Evolutionary conservation across 2,329 filamentous ascomycete species (phyloP).

Genomic region (Botrytis paeoniae): DNA sequence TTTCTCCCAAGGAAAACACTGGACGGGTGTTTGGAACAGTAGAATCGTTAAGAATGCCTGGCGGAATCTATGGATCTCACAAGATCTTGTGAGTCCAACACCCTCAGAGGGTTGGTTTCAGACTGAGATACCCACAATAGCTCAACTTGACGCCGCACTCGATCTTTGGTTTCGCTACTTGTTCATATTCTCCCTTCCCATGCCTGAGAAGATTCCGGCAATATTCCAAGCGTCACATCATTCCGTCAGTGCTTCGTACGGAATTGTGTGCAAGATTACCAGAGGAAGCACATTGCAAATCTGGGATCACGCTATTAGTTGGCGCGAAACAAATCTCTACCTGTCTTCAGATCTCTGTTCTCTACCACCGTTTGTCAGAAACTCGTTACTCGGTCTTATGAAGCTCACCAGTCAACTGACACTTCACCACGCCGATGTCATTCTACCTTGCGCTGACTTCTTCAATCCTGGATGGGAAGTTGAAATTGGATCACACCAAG

Average conservation of each 20-base stretch:
- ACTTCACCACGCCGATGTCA: slow-evolving; percentile 55
- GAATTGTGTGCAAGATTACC: slow-evolving; percentile 60
- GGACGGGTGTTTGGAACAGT: slow-evolving; percentile 47
- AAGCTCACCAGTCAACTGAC: slow-evolving; percentile 25
- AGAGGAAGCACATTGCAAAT: slow-evolving; percentile 58
- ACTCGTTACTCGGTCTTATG: slow-evolving; percentile 32
- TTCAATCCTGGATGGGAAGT: slow-evolving; percentile 64
- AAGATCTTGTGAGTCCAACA: slow-evolving; percentile 43
- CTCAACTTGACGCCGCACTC: slow-evolving; percentile 45
- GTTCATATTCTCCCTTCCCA: slow-evolving; percentile 47
- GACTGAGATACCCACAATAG: slow-evolving; percentile 45
- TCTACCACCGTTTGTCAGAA: slow-evolving; percentile 33
- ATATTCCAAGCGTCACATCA: slow-evolving; percentile 64
- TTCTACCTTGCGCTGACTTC: slow-evolving; percentile 56
- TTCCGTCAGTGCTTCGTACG: slow-evolving; percentile 58
- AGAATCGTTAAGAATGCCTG: slow-evolving; percentile 46
- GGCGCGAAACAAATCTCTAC: slow-evolving; percentile 49
- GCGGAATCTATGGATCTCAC: slow-evolving; percentile 46
- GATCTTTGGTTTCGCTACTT: slow-evolving; percentile 47
- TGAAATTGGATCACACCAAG: slow-evolving; percentile 58
- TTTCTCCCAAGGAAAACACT: slow-evolving; percentile 43
- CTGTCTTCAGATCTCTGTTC: slow-evolving; percentile 34
- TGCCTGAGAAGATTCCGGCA: slow-evolving; percentile 45
- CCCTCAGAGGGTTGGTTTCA: slow-evolving; percentile 45
- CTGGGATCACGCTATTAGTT: slow-evolving; percentile 60